These are phyloP conservation scores for Gonapodya sp. DNA, from an alignment of 192 early-diverging fungal genomes.

Conservation along the genomic window DNA sequence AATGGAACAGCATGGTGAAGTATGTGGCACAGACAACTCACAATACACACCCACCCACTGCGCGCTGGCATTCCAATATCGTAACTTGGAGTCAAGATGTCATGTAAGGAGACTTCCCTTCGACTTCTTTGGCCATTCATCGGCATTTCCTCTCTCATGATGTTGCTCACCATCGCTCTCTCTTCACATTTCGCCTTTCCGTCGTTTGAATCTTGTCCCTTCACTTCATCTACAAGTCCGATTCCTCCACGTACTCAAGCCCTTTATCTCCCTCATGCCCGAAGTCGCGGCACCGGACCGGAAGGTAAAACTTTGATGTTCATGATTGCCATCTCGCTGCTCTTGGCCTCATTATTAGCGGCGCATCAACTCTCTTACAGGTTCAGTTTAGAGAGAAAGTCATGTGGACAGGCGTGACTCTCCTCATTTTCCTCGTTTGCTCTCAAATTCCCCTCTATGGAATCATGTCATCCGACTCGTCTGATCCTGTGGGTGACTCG, in stretches of 20 bases:
- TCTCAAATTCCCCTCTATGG: constrained; percentile 99
- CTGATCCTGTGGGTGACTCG: constrained; percentile 66
- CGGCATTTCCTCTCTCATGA: no score
- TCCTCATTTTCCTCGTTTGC: constrained; percentile 98
- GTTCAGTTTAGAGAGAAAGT: constrained; percentile 97
- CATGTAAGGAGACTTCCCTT: neutral
- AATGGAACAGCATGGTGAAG: no score
- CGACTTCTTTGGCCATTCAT: neutral
- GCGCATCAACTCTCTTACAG: no score
- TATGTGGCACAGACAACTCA: no score
- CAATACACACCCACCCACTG: no score
- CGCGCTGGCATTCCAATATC: no score
- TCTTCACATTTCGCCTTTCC: neutral
- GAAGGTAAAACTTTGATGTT: no score
- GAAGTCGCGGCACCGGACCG: constrained; percentile 95
- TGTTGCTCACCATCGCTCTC: neutral
- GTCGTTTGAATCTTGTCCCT: neutral
- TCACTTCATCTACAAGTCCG: constrained; percentile 49
- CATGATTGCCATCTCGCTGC: no score
- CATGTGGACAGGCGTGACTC: constrained; percentile 98
- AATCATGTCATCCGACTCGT: constrained; percentile 99
- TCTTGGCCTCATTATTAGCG: no score
- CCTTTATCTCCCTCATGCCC: constrained; percentile 96
- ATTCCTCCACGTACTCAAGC: constrained; percentile 89
- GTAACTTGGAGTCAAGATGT: neutral